Percentiles rank a stretch among this genome's conserved stretches.
Evolutionary conservation across 139 green algal species (phyloP).

Genomic region (Eudorina sp.): DNA sequence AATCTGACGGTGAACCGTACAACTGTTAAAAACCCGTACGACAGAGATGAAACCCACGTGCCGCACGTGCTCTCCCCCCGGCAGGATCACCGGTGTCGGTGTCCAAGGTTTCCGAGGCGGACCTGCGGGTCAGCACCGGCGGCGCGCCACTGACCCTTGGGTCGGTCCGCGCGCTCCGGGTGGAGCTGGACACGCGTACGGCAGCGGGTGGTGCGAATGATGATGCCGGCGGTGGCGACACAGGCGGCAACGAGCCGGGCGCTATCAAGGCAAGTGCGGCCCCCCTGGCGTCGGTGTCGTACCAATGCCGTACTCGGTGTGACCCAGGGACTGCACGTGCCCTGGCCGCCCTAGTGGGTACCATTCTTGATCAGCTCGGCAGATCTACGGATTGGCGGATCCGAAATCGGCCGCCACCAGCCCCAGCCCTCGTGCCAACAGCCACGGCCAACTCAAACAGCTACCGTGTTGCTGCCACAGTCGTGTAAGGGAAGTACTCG

Average conservation of each 20-base stretch:
- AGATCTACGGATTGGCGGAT: no score
- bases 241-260: background rate
- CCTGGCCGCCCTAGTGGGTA: no score
- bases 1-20: background rate
- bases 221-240: background rate
- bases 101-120: background rate
- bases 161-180: background rate
- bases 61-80: background rate
- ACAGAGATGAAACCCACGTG: no score
- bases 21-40: no score
- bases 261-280: background rate
- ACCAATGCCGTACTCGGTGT: background rate
- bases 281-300: background rate
- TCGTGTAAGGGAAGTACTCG: background rate
- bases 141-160: constrained; percentile 11
- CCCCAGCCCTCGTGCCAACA: no score
- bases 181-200: background rate
- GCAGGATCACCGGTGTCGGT: constrained; percentile 6
- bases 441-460: background rate
- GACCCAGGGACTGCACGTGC: background rate
- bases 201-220: background rate
- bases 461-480: background rate
- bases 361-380: no score
- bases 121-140: background rate
- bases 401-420: no score